A percentile compares a stretch with the other conserved stretches of the same genome.
These are phyloP conservation scores for Lithohypha guttulata DNA, from an alignment of 2,329 filamentous ascomycete genomes.

Conservation along the genomic window DNA sequence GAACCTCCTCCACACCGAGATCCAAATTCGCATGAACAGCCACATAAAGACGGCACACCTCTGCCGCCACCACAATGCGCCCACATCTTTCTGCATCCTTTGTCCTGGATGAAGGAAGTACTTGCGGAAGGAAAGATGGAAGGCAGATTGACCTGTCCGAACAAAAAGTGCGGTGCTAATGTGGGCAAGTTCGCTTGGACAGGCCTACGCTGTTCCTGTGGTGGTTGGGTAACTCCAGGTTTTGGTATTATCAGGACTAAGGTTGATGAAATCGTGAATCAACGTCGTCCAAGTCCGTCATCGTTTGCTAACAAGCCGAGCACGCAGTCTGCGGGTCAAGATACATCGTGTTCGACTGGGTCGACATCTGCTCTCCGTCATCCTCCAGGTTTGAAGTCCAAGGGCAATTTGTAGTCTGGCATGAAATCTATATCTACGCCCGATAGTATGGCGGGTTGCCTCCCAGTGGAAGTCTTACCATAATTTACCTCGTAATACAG, in stretches of 20 bases:
- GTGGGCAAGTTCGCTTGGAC: conserved; percentile 95
- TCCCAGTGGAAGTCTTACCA: too few relatives aligned
- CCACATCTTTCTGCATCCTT: conserved; percentile 81
- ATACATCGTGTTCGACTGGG: too few relatives aligned
- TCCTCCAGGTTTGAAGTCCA: conserved; percentile 19
- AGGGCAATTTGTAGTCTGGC: conserved; percentile 10
- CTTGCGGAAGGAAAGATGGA: conserved; percentile 67
- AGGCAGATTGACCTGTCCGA: conserved; percentile 76
- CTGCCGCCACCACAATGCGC: conserved; percentile 46
- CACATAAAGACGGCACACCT: conserved; percentile 19
- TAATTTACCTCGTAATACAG: too few relatives aligned
- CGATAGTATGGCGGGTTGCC: not conserved
- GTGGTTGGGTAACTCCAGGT: conserved; percentile 79
- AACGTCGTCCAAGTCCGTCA: not conserved
- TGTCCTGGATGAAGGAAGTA: conserved; percentile 86
- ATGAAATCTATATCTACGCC: too few relatives aligned
- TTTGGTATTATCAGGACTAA: conserved; percentile 75
- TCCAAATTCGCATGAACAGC: conserved; percentile 9
- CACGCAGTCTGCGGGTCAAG: too few relatives aligned
- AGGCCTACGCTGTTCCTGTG: conserved; percentile 84
- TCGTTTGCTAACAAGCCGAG: too few relatives aligned
- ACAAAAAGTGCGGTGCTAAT: conserved; percentile 63
- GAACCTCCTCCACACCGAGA: conserved; percentile 15
- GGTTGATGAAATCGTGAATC: conserved; percentile 60
- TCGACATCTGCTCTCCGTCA: too few relatives aligned